These are phyloP conservation scores for Crucihimalaya himalaica DNA, from an alignment of 345 rosid genomes.

Conservation along the genomic window DNA sequence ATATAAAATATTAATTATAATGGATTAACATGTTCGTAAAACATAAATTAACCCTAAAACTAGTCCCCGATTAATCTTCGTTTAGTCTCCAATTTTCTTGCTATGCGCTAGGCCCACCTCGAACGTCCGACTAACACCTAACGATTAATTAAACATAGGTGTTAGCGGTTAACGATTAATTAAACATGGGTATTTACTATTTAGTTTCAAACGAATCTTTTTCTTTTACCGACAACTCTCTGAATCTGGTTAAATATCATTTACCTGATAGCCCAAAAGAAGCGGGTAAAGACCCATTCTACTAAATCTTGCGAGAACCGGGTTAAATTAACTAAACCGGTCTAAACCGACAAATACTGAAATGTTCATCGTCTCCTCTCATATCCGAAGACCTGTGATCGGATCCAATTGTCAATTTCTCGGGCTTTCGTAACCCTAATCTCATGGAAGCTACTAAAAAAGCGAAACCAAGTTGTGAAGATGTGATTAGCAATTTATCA, in stretches of 20 bases:
- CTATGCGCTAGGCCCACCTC: too few species aligned
- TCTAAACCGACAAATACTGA: not conserved
- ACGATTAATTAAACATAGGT: too few species aligned
- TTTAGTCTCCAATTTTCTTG: too few species aligned
- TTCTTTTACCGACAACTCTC: not conserved
- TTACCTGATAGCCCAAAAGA: not conserved
- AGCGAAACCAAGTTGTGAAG: not conserved
- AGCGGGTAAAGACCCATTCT: not conserved
- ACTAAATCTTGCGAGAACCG: not conserved
- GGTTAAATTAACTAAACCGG: not conserved
- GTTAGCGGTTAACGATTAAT: too few species aligned
- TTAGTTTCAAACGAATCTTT: too few species aligned
- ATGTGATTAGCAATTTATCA: conserved; percentile 21
- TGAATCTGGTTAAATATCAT: not conserved
- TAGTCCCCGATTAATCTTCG: too few species aligned
- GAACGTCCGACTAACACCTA: too few species aligned
- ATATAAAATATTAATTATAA: too few species aligned
- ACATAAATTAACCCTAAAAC: too few species aligned
- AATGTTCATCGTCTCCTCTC: not conserved
- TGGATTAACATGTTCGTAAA: too few species aligned
- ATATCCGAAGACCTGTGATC: not conserved
- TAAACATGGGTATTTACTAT: too few species aligned
- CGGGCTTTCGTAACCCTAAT: not conserved
- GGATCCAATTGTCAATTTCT: not conserved
- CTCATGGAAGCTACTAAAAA: conserved; percentile 6